Percentiles rank a stretch among this genome's conserved stretches.
Evolutionary conservation across 1,284 basidiomycete species (phyloP).

Genomic region (Moniliophthora roreri): DNA sequence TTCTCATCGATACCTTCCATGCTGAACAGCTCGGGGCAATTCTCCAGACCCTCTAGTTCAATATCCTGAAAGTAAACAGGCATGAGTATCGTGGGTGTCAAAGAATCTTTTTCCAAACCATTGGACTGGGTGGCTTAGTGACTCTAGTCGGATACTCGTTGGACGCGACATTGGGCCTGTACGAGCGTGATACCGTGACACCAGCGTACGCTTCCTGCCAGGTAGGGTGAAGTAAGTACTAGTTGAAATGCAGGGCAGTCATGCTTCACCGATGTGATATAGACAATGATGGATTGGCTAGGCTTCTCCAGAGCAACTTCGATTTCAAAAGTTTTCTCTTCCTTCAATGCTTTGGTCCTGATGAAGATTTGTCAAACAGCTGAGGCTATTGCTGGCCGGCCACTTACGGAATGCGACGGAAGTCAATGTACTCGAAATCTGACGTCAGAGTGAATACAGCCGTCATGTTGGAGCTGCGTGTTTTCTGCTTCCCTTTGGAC

Average conservation of each 20-base stretch:
- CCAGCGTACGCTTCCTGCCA: conserved; percentile 70
- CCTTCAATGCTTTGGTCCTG: conserved; percentile 66
- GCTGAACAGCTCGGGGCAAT: conserved; percentile 67
- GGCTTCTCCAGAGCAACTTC: conserved; percentile 63
- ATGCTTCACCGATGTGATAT: conserved; percentile 59
- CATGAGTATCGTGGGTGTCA: conserved; percentile 8
- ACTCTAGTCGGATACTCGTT: conserved; percentile 61
- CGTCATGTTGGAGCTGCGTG: conserved; percentile 55
- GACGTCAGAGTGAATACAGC: conserved; percentile 72
- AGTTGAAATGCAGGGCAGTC: background rate
- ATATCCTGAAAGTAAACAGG: conserved; percentile 46
- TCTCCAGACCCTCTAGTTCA: conserved; percentile 62
- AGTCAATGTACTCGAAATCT: conserved; percentile 71
- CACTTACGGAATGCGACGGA: conserved; percentile 70
- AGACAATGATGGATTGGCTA: conserved; percentile 66
- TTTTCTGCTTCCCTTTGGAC: conserved; percentile 37
- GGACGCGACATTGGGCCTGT: conserved; percentile 56
- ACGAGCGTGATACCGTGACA: conserved; percentile 45
- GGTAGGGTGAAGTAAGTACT: conserved; percentile 1
- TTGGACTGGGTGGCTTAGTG: conserved; percentile 65
- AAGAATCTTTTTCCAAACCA: conserved; percentile 36
- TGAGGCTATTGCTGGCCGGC: background rate
- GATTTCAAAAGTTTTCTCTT: conserved; percentile 57
- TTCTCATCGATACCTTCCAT: conserved; percentile 41
- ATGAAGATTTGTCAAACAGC: conserved; percentile 2